phyloP scores from a whole-genome alignment of 2,329 filamentous ascomycete genomes.

The Aspergillus persii region DNA sequence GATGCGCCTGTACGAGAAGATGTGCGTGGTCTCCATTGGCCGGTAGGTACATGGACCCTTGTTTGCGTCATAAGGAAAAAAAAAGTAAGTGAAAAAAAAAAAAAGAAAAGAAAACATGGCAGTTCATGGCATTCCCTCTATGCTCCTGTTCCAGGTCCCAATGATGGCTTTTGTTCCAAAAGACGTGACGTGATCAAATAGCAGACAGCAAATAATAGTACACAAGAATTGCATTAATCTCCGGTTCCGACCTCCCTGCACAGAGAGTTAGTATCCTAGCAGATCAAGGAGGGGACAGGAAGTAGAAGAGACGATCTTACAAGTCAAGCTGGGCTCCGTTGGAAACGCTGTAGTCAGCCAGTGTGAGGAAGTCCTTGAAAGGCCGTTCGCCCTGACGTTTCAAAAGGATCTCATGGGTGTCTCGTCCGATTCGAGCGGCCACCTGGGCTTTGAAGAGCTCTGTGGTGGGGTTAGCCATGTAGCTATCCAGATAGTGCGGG shows the following conservation, averaged over 20 bases:
- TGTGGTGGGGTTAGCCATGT: slow-evolving; percentile 20
- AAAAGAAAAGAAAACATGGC: slow-evolving; percentile 4
- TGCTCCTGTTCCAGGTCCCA: slow-evolving; percentile 2
- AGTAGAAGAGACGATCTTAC: slow-evolving; percentile 27
- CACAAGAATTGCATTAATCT: slow-evolving; percentile 30
- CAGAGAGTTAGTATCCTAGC: slow-evolving; percentile 23
- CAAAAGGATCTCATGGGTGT: slow-evolving; percentile 88
- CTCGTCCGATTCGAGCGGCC: slow-evolving; percentile 72
- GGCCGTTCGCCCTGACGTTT: slow-evolving; percentile 89
- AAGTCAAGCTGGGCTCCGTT: slow-evolving; percentile 69
- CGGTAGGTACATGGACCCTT: slow-evolving; percentile 28
- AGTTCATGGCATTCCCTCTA: neutral
- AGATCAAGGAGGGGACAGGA: neutral
- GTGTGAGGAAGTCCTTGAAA: slow-evolving; percentile 84
- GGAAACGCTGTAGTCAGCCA: slow-evolving; percentile 91
- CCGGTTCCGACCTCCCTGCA: slow-evolving; percentile 48
- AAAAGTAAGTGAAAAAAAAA: slow-evolving; percentile 7
- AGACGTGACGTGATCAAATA: neutral
- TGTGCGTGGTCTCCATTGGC: slow-evolving; percentile 26
- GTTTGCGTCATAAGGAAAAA: slow-evolving; percentile 9
- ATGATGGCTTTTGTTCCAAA: neutral
- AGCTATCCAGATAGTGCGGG: neutral
- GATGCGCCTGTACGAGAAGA: neutral
- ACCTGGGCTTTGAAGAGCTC: slow-evolving; percentile 87
- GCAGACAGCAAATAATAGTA: neutral